phyloP scores from a whole-genome alignment of 164 flowering plant species.

The Chimonanthus praecox region DNA sequence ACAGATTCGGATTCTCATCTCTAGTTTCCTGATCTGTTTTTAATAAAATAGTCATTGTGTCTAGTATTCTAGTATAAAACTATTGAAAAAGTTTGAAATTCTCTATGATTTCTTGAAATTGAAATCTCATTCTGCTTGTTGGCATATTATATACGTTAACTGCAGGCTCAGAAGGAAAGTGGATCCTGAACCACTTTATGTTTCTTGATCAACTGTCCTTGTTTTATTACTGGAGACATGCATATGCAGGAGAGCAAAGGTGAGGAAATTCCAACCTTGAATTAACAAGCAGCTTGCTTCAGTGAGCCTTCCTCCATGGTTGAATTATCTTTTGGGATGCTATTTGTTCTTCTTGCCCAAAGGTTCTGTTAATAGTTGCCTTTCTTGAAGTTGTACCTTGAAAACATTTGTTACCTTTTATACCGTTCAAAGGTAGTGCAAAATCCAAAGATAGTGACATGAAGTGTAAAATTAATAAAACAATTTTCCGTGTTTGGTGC shows the following conservation, averaged over 20 bases:
- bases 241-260: background rate
- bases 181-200: constrained; percentile 14
- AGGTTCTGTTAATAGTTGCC: too few relatives aligned
- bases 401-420: too few relatives aligned
- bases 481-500: too few relatives aligned
- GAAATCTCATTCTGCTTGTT: background rate
- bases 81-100: background rate
- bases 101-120: background rate
- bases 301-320: background rate
- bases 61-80: too few relatives aligned
- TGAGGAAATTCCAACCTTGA: background rate
- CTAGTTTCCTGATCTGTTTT: too few relatives aligned
- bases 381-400: too few relatives aligned
- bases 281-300: background rate
- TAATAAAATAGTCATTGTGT: too few relatives aligned
- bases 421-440: too few relatives aligned
- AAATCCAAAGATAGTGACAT: too few relatives aligned
- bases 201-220: background rate
- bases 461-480: too few relatives aligned
- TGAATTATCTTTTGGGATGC: too few relatives aligned
- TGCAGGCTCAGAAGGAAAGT: constrained; percentile 13
- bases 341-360: too few relatives aligned
- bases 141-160: background rate
- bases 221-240: background rate
- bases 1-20: background rate